Percentiles rank a stretch among this genome's conserved stretches.
phyloP scores from a whole-genome alignment of 805 yeast genomes.

The Candida maesae region DNA sequence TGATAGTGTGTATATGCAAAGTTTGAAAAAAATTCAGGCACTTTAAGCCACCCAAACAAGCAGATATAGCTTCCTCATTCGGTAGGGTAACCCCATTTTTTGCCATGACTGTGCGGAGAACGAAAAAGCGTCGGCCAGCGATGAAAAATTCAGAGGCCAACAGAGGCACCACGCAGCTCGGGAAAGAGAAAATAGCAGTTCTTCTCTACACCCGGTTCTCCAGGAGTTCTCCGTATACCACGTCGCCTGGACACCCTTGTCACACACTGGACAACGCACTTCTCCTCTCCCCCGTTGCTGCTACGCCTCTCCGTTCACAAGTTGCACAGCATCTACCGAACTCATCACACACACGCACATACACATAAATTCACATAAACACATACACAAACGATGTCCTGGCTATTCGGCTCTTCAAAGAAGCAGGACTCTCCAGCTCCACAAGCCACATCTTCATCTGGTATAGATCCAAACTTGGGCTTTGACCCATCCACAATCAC shows the following conservation, averaged over 20 bases:
- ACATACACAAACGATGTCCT: constrained; percentile 30
- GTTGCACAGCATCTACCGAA: constrained; percentile 2
- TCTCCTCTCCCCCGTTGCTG: too few species aligned
- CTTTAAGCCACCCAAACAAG: neutral
- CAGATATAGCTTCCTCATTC: neutral
- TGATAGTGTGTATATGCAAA: too few species aligned
- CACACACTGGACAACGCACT: too few species aligned
- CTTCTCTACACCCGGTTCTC: too few species aligned
- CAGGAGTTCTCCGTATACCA: too few species aligned
- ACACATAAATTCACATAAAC: too few species aligned
- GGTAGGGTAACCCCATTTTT: constrained; percentile 5
- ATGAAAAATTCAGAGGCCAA: constrained; percentile 8
- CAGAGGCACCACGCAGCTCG: too few species aligned
- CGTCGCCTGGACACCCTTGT: too few species aligned
- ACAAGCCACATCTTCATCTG: constrained; percentile 7
- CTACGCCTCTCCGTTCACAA: neutral
- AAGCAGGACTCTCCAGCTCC: constrained; percentile 22
- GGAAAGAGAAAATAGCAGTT: too few species aligned
- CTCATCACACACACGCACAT: constrained; percentile 1
- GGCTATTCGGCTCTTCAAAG: constrained; percentile 29
- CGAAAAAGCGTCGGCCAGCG: constrained; percentile 16
- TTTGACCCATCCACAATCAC: constrained; percentile 63
- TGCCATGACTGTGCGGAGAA: neutral
- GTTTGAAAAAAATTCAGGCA: too few species aligned
- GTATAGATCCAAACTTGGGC: constrained; percentile 35